Percentiles rank a stretch among this genome's conserved stretches.
These are phyloP conservation scores for Coemansia sp. DNA, from an alignment of 371 early-diverging fungal species.

Conservation along the genomic window DNA sequence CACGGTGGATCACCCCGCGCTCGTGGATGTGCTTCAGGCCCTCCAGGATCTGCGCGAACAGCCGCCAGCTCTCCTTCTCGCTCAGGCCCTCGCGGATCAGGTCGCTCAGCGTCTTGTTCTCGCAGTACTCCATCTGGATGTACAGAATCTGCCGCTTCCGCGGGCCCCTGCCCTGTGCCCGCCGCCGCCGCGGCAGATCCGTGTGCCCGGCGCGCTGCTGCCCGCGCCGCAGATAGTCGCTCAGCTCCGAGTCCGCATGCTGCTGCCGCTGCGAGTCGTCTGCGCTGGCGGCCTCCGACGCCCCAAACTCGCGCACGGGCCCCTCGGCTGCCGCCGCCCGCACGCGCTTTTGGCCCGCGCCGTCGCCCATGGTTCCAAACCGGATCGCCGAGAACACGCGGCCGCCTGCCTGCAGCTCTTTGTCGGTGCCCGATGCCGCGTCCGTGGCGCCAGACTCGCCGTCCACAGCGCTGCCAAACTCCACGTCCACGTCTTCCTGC, in stretches of 20 bases:
- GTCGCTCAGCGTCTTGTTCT: conserved; percentile 34
- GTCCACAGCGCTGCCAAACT: not conserved
- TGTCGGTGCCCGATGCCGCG: conserved; percentile 51
- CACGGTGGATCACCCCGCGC: conserved; percentile 95
- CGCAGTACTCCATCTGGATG: conserved; percentile 94
- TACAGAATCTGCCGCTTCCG: conserved; percentile 59
- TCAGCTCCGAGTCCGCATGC: not conserved
- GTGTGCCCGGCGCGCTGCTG: conserved; percentile 4
- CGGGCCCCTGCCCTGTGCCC: not conserved
- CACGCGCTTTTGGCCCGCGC: conserved; percentile 4
- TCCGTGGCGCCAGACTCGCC: no score
- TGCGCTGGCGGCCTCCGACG: not conserved
- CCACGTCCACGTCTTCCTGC: conserved; percentile 14
- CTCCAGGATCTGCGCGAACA: conserved; percentile 81
- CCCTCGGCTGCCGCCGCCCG: conserved; percentile 10
- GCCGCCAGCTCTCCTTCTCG: conserved; percentile 53
- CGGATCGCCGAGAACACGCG: conserved; percentile 41
- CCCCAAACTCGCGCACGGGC: conserved; percentile 35
- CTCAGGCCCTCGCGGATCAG: conserved; percentile 83
- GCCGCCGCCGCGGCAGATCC: not conserved
- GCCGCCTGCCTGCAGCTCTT: conserved; percentile 11
- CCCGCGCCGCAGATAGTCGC: conserved; percentile 1
- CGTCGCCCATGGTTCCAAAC: conserved; percentile 40
- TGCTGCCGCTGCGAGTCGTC: conserved; percentile 1
- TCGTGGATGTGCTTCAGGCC: conserved; percentile 85